Percentiles rank a stretch among this genome's conserved stretches.
phyloP scores from a whole-genome alignment of 2,329 filamentous ascomycete genomes.

The Diaporthe sp. region DNA sequence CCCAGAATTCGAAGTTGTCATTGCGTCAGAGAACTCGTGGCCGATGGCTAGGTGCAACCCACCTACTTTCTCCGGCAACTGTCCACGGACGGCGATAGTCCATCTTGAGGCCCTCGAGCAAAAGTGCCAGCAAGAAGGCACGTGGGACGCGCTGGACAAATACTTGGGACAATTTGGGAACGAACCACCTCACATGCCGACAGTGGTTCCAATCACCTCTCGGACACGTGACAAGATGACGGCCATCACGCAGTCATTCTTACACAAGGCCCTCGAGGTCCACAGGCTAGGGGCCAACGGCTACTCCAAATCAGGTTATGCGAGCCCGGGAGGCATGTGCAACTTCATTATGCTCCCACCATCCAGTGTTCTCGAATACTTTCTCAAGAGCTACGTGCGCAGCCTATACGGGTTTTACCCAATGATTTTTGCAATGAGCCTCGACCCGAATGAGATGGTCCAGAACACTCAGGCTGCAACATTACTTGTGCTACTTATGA shows the following conservation, averaged over 20 bases:
- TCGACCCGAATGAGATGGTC: constrained; percentile 78
- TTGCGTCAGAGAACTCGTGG: constrained; percentile 64
- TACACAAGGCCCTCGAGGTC: constrained; percentile 79
- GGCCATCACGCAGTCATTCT: constrained; percentile 78
- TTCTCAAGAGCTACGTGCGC: constrained; percentile 75
- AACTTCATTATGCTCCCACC: constrained; percentile 77
- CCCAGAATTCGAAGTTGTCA: constrained; percentile 61
- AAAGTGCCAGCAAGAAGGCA: constrained; percentile 61
- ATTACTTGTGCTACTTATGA: constrained; percentile 78
- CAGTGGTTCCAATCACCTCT: constrained; percentile 60
- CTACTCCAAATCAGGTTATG: constrained; percentile 57
- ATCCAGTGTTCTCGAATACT: constrained; percentile 75
- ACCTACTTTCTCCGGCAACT: constrained; percentile 58
- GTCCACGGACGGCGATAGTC: constrained; percentile 64
- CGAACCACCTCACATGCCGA: constrained; percentile 51
- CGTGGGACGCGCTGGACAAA: constrained; percentile 60
- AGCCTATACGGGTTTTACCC: constrained; percentile 77
- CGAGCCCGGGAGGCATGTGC: constrained; percentile 61
- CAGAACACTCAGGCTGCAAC: constrained; percentile 76
- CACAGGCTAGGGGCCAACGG: constrained; percentile 66
- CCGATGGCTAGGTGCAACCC: constrained; percentile 65
- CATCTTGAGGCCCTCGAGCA: constrained; percentile 66
- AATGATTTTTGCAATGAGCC: constrained; percentile 68
- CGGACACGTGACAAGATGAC: constrained; percentile 76
- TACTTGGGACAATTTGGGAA: constrained; percentile 56